Percentiles rank a stretch among this genome's conserved stretches.
Evolutionary conservation across 2,329 filamentous ascomycete species (phyloP).

Genomic region (Neobulgaria alba): DNA sequence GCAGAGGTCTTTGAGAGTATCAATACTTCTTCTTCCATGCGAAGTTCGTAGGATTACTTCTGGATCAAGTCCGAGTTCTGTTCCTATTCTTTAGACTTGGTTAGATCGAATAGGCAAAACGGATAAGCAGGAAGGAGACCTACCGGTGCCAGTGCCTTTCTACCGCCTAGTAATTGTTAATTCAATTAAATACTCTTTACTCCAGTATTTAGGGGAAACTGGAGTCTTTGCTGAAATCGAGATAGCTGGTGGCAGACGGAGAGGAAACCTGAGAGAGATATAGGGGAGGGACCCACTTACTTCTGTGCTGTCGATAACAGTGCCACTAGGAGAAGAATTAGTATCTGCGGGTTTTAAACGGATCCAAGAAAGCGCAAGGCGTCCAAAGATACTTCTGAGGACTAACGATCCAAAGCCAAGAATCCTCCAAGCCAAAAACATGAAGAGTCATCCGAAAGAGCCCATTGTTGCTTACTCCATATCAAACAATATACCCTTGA

Average conservation of each 20-base stretch:
- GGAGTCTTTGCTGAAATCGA: too few species aligned
- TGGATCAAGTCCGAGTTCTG: constrained; percentile 78
- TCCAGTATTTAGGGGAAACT: too few species aligned
- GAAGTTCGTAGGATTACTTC: constrained; percentile 80
- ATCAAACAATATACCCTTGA: constrained; percentile 41
- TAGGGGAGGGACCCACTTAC: background rate
- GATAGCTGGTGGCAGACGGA: too few species aligned
- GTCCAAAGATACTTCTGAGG: background rate
- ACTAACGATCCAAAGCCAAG: too few species aligned
- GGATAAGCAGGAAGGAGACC: constrained; percentile 2
- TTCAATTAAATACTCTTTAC: constrained; percentile 61
- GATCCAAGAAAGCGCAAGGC: too few species aligned
- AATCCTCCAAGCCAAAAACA: too few species aligned
- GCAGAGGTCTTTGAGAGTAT: constrained; percentile 69
- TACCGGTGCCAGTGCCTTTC: constrained; percentile 64
- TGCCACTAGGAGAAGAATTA: constrained; percentile 2
- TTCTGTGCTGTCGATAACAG: constrained; percentile 3
- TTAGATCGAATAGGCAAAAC: constrained; percentile 4
- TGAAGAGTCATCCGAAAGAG: background rate
- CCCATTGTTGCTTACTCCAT: constrained; percentile 39
- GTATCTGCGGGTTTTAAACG: background rate
- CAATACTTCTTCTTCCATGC: constrained; percentile 84
- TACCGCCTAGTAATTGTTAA: constrained; percentile 42
- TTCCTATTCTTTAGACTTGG: constrained; percentile 50
- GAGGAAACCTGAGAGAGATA: background rate